Evolutionary conservation across 495 filamentous ascomycete species (phyloP).

Genomic region (Neurospora pannonica): DNA sequence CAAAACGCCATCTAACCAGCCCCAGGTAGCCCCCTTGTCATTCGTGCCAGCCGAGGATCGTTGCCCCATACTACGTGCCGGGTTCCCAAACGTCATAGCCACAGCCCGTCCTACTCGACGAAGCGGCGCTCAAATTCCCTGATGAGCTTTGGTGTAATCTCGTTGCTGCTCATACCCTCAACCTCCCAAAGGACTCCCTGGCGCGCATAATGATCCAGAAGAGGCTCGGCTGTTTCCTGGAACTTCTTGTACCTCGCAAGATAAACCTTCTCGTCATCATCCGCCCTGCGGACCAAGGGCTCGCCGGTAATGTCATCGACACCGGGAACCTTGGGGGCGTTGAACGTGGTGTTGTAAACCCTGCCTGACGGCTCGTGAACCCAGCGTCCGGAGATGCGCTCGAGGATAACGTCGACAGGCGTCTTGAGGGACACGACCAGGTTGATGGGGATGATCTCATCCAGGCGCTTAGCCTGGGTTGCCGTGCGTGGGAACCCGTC

Average conservation of each 20-base stretch:
- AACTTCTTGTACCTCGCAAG: conserved; percentile 69
- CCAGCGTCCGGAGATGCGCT: conserved; percentile 84
- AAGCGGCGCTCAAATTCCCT: conserved; percentile 73
- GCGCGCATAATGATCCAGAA: conserved; percentile 81
- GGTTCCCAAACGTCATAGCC: background rate
- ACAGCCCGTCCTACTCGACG: conserved; percentile 12
- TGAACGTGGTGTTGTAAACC: conserved; percentile 90
- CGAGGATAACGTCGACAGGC: conserved; percentile 68
- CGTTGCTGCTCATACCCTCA: conserved; percentile 77
- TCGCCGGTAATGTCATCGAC: conserved; percentile 91
- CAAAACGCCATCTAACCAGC: background rate
- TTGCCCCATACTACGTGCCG: background rate
- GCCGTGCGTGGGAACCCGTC: conserved; percentile 93
- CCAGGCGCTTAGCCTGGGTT: conserved; percentile 65
- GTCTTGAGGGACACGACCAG: conserved; percentile 66
- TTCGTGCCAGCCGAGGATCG: background rate
- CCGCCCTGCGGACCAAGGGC: conserved; percentile 65
- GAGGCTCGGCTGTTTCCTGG: conserved; percentile 71
- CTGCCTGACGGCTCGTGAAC: conserved; percentile 87
- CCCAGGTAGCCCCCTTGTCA: background rate
- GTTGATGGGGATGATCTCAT: conserved; percentile 79
- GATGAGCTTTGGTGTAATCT: conserved; percentile 82
- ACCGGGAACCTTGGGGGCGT: conserved; percentile 69
- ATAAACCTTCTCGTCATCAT: conserved; percentile 85
- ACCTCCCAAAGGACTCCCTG: conserved; percentile 85